Evolutionary conservation across 139 green algal genomes (phyloP), one percentile per base, ranked within the genome.

Genomic region (Chlamydomonas applanata): DNA sequence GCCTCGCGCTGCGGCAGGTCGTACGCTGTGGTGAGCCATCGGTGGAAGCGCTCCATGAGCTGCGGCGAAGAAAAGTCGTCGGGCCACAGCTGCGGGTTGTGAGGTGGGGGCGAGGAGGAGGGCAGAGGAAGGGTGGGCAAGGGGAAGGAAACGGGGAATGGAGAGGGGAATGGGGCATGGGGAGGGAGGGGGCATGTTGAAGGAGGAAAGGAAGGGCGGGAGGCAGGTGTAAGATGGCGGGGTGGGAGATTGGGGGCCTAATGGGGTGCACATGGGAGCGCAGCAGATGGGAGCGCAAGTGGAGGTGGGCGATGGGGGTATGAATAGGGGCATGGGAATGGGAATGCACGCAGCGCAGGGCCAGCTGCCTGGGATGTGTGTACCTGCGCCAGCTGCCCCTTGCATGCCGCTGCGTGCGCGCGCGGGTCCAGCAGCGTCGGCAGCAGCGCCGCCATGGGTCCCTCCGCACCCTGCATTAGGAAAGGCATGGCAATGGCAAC

Each of bases 1-100:
- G 90, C 89, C 62, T 84, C 78, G 24, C 89, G 80, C 85, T 94
- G 90, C 0, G 81, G 81, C 49, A 78, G 53, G 70, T 95, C 87
- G 59, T 91, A 95, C 64, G 79, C 69, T 2, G n/a, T 36, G 16
- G 75, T 61, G 54, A 93, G 79, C 76, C 85, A 81, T 1, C 79
- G 17, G 44, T 67, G 72, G 70, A 66, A 85, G 0, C 54, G 52
- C 11, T 64, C 70, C 25, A 77, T 69, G n/a, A 67, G 59, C 61
- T 70, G 72, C 7, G 25, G 25, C 9, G 17, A 29, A 17, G n/a
- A 20, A 46, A 73, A 73, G 64, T 81, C 79, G 9, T 66, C 22
- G 33, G 79, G 79, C 79, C 79, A 85, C 54, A 81, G 44, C 79
- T 78, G 68, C 1, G 52, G 3, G 36, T 36, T 19, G 14, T 65